Base-by-base conservation (phyloP, 306 rosid genomes). In the Albizia julibrissin region DNA sequence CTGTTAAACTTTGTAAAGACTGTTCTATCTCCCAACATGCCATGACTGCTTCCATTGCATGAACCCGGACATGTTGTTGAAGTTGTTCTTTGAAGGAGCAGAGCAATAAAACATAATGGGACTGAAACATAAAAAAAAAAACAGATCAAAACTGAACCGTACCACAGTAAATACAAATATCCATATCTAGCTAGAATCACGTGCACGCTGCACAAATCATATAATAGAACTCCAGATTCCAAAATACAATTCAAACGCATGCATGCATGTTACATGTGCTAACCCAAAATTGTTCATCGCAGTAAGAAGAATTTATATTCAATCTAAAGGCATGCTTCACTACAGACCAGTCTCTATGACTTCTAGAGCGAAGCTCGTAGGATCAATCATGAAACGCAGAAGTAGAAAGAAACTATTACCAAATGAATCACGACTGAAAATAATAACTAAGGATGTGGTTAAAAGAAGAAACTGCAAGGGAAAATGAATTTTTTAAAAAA, bases 1-100 rank as follows among this genome's bases (percentile, higher is more conserved):
- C 98, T 90, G 97, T 94, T 81, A 94, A 86, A 86, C 97, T 92
- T 82, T 94, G 98, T 18, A 94, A 86, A 52, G 98, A 91, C 79
- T 92, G 98, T 78, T 92, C 98, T 74, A 94, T 94, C 83, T 94
- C 98, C 98, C 98, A 94, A 87, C 98, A 94, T 83, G 97, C 97
- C 98, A 92, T 94, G 18, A 94, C 98, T 8, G 98, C 98, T 89
- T 94, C 98, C 98, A 94, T 92, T 11, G 98, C 97, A 78, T 92
- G 98, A 68, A 94, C 97, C 0, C 96, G 93, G 73, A 94, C 98
- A 70, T 94, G 98, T 74, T 92, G 98, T 62, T 94, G 98, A 68
- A 94, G 89, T 83, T 94, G 97, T 59, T 94, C 98, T 91, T 92
- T 94, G 84, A 94, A 94, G 49, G 98, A 94, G 83, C 98, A 94